phyloP scores from a whole-genome alignment of 345 rosid species.

The Boechera stricta region DNA sequence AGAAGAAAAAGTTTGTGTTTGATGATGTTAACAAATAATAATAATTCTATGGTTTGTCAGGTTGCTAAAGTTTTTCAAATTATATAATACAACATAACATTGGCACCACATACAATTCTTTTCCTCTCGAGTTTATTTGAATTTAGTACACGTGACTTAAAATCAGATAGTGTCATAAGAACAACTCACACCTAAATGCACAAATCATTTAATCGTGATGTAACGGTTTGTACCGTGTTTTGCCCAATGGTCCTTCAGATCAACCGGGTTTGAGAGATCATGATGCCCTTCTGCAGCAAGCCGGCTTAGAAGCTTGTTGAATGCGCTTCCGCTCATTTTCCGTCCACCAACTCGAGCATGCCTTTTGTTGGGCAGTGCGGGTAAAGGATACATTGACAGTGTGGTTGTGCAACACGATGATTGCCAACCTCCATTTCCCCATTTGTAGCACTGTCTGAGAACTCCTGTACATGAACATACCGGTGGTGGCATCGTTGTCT shows the following conservation, averaged over 20 bases:
- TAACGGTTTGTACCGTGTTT: constrained; percentile 73
- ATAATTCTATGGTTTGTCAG: not conserved
- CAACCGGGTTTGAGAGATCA: constrained; percentile 74
- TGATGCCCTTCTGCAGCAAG: constrained; percentile 81
- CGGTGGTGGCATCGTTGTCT: constrained; percentile 88
- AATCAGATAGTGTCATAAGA: constrained; percentile 22
- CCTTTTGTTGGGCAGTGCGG: constrained; percentile 83
- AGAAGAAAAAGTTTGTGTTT: not conserved
- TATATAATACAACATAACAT: constrained; percentile 36
- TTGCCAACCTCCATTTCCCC: constrained; percentile 99
- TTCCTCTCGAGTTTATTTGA: constrained; percentile 35
- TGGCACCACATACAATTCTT: constrained; percentile 31
- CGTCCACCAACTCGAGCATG: constrained; percentile 95
- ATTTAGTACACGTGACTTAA: constrained; percentile 24
- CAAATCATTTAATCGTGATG: constrained; percentile 57
- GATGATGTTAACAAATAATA: not conserved
- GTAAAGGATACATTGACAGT: constrained; percentile 84
- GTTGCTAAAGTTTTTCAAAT: constrained; percentile 15
- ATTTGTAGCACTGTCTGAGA: constrained; percentile 93
- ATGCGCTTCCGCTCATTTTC: constrained; percentile 98
- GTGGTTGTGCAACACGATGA: constrained; percentile 97
- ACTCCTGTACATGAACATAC: constrained; percentile 93
- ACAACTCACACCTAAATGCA: constrained; percentile 28
- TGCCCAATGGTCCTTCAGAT: constrained; percentile 81
- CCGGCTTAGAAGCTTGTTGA: constrained; percentile 91